Evolutionary conservation across 495 filamentous ascomycete genomes (phyloP).

Genomic region (Penicillium argentinense): DNA sequence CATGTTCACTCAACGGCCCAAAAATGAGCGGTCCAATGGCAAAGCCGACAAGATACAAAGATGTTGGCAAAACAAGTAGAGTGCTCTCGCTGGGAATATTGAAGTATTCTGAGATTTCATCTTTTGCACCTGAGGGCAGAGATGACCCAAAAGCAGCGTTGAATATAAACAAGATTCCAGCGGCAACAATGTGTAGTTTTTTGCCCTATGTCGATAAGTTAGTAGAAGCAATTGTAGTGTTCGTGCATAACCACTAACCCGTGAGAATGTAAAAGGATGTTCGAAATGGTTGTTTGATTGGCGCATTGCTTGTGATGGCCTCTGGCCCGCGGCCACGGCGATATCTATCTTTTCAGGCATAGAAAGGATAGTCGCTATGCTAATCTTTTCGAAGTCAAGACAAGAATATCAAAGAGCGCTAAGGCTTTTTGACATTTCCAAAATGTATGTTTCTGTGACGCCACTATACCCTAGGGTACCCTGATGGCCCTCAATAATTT

Average conservation of each 20-base stretch:
- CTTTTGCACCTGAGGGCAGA: background rate
- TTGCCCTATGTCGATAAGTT: background rate
- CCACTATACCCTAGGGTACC: background rate
- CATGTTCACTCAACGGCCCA: slow-evolving; percentile 36
- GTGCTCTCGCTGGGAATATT: background rate
- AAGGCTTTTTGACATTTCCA: background rate
- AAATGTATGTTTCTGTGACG: background rate
- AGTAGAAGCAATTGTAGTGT: no score
- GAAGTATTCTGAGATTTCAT: slow-evolving; percentile 1
- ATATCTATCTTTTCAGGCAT: slow-evolving; percentile 1
- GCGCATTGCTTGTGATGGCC: background rate
- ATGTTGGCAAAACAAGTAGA: slow-evolving; percentile 1
- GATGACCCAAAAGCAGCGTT: slow-evolving; percentile 1
- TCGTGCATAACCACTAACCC: background rate
- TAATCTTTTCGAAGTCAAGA: slow-evolving; percentile 1
- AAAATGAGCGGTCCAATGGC: slow-evolving; percentile 25
- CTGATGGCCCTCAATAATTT: no score
- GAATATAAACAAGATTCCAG: slow-evolving; percentile 1
- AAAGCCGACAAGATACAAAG: slow-evolving; percentile 20
- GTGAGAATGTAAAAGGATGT: background rate
- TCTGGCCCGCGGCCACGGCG: background rate
- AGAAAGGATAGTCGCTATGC: background rate
- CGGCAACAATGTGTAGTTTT: slow-evolving; percentile 4
- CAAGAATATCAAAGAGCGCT: background rate
- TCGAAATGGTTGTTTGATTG: background rate